Base-by-base conservation (phyloP, 148 eudicot genomes). In the Fagopyrum tataricum region DNA sequence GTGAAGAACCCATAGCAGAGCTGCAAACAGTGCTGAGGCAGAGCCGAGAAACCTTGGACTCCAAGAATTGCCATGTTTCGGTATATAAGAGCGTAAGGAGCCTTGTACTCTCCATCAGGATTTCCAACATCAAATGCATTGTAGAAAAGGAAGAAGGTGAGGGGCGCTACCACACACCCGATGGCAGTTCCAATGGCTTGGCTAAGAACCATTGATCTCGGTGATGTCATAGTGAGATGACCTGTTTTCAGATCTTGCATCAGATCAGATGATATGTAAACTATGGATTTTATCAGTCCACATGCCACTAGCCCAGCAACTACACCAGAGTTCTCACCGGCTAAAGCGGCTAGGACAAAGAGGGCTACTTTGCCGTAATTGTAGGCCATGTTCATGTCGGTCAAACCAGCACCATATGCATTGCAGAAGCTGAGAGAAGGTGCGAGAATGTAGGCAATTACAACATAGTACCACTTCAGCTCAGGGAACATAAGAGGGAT, bases 351-450 rank as follows among this genome's bases (percentile, higher is more conserved):
- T 0, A 93, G 85, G 52, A 91, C 81, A 74, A 93, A 91, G 46
- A 93, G 97, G 4, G 98, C 92, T 14, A 93, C 98, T 78, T 93
- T 93, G 23, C 97, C 98, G 12, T 93, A 93, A 59, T 91, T 93
- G 75, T 87, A 91, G 48, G 94, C 93, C 98, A 93, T 91, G 82
- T 89, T 90, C 92, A 86, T 86, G 82, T 93, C 97, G 0, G 98
- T 93, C 72, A 93, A 80, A 67, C 98, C 98, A 71, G 97, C 87
- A 1, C 98, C 97, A 24, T 93, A 93, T 1, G 98, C 98, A 43
- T 93, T 93, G 84, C 97, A 93, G 75, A 93, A 93, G 83, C 95
- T 85, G 31, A 93, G 82, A 11, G 90, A 78, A 7, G 98, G 98
- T 0, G 98, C 98, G 23, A 91, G 61, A 44, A 86, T 52, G 77